Evolutionary conservation across 1,139 yeast genomes (phyloP), one percentile per base, ranked within the genome.

Genomic region (Sugiyamaella neomexicana): DNA sequence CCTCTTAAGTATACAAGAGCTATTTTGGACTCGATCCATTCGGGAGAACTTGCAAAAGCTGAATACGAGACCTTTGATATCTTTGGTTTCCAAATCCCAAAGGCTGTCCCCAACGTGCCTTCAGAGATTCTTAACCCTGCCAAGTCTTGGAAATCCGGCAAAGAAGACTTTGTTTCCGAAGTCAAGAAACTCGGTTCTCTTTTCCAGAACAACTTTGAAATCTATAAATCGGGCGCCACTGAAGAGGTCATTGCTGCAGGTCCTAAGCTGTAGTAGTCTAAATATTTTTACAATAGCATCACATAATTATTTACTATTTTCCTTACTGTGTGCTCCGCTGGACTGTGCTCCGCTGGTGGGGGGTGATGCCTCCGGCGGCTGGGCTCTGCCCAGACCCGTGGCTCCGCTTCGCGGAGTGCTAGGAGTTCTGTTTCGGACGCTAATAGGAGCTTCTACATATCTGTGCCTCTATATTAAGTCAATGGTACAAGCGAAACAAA

Each of bases 1-100:
- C 95, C 98, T 57, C 83, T 93, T 75, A 93, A 93, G 76, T 91
- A 90, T 83, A 93, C 99, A 60, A 87, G 99, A 79, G 96, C 97
- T 59, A 91, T 93, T 62, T 80, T 93, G 71, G 97, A 93, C 72
- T 85, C 97, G 52, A 91, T 93, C 68, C 98, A 93, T 78, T 82
- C 90, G 62, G 99, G 98, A 62, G 85, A 86, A 67, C 81, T 93
- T 67, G 82, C 82, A 63, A 77, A 88, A 68, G 93, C 79, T 61
- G 88, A 86, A 69, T 91, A 79, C 74, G 98, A 91, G 77, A 78
- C 78, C 53, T 85, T 88, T 78, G 95, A 91, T 64, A 83, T 86
- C 55, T 93, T 93, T 78, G 89, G 89, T 76, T 81, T 93, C 75
- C 81, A 81, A 68, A 83, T 93, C 63, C 99, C 99, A 74, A 89